Conservation (phyloP, 768 basidiomycete genomes). For the Suillus tomentosus region DNA sequence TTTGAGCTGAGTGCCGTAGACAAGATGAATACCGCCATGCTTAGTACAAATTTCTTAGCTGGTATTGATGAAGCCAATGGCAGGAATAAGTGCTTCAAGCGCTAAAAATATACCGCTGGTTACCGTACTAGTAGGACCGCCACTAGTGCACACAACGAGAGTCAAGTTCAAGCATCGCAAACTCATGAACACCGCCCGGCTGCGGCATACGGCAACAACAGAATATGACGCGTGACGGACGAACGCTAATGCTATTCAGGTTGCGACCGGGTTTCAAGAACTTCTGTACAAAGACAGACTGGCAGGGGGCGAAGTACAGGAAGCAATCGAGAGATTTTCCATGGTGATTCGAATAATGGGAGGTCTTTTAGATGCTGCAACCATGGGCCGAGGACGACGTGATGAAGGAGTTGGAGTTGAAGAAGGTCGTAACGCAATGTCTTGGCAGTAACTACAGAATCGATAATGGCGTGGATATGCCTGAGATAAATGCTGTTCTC, state of each 20-base stretch:
- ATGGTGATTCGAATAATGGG: background rate
- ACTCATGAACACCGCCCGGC: background rate
- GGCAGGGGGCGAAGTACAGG: too few species aligned
- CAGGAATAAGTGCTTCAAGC: background rate
- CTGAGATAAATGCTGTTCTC: too few species aligned
- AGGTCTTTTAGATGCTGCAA: background rate
- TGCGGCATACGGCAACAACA: background rate
- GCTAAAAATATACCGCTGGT: too few species aligned
- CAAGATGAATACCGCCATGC: background rate
- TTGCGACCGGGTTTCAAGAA: background rate
- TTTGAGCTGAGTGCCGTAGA: background rate
- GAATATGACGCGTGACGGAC: background rate
- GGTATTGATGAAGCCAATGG: background rate
- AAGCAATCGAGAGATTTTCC: background rate
- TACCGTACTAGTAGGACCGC: background rate
- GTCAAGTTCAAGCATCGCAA: background rate
- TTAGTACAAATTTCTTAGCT: background rate
- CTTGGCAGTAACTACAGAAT: background rate
- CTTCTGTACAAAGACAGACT: background rate
- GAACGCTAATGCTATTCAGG: background rate
- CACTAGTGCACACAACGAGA: background rate
- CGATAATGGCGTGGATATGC: background rate
- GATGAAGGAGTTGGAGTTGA: background rate
- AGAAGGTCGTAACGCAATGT: background rate
- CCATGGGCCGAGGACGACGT: background rate